Evolutionary conservation across 345 rosid genomes (phyloP).

Genomic region (Brassica cretica): DNA sequence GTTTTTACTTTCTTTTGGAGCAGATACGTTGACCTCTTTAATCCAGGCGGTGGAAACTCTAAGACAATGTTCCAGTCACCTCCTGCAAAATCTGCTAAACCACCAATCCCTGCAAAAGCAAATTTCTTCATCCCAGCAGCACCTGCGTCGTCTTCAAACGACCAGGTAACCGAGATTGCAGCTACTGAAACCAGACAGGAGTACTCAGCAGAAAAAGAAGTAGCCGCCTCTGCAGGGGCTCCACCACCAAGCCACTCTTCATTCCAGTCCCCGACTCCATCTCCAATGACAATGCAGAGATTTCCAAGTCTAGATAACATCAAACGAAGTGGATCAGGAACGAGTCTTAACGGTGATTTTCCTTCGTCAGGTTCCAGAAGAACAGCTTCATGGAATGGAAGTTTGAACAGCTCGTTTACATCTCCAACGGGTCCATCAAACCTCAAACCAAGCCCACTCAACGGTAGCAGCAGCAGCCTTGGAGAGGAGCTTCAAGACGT

Average conservation of each 20-base stretch:
- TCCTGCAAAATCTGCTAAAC: constrained; percentile 62
- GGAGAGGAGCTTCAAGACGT: constrained; percentile 94
- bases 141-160: constrained; percentile 47
- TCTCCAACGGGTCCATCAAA: constrained; percentile 36
- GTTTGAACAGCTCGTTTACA: constrained; percentile 44
- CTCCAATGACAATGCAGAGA: constrained; percentile 27
- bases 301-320: constrained; percentile 71
- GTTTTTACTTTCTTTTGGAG: background rate
- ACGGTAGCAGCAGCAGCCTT: constrained; percentile 53
- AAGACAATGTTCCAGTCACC: constrained; percentile 67
- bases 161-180: constrained; percentile 50
- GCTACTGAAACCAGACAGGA: constrained; percentile 53
- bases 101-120: constrained; percentile 63
- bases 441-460: constrained; percentile 38
- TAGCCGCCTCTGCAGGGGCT: constrained; percentile 13
- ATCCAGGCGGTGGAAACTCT: constrained; percentile 84
- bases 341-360: constrained; percentile 35
- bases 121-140: constrained; percentile 79
- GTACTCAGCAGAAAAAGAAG: constrained; percentile 27
- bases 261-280: constrained; percentile 43
- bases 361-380: constrained; percentile 53
- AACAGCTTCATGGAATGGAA: constrained; percentile 91
- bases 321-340: constrained; percentile 31
- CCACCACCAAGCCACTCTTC: constrained; percentile 41
- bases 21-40: constrained; percentile 39